Base-by-base conservation (phyloP, 106 monocot species). In the Dendrobium nobile region DNA sequence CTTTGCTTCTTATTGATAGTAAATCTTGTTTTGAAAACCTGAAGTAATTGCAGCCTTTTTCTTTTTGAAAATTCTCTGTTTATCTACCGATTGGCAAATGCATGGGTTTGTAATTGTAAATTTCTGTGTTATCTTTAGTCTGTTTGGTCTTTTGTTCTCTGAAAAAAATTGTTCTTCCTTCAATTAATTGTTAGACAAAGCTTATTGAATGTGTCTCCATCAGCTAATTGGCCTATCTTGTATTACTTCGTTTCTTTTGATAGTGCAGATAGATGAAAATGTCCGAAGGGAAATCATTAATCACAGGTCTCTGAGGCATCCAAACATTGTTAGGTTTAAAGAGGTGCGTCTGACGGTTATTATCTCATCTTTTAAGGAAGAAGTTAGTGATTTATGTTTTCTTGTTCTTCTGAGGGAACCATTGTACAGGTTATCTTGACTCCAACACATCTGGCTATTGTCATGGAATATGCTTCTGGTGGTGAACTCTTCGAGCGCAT, bases 391-490 rank as follows among this genome's bases (percentile, higher is more conserved):
- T 84, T 7, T 54, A 15, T 26, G 7, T 43, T 58, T 48, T 24
- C 27, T 51, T 83, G 22, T 77, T 68, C 9, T n/a, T 72, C 40
- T 72, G 28, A 6, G 11, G 40, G 41, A 68, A 80, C 67, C 8
- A 43, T 77, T 31, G 24, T 82, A 72, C 80, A 98, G 97, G 91
- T 98, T 77, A 98, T 98, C 70, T 86, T 98, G 77, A 98, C 97
- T 59, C 94, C 94, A 26, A 98, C 97, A 3, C 97, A 98, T 91
- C 81, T 98, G 43, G 97, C 97, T 42, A 98, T 98, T 58, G 97
- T 98, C 55, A 98, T 98, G 97, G 97, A 98, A 84, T 98, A 92
- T 88, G 97, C 97, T 59, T 92, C 97, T 51, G 94, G 97, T 28
- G 97, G 97, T 19, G 97, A 98, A 82, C 90, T 98, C 78, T 98